Evolutionary conservation across 495 filamentous ascomycete species (phyloP).

Genomic region (Rhypophila decipiens): DNA sequence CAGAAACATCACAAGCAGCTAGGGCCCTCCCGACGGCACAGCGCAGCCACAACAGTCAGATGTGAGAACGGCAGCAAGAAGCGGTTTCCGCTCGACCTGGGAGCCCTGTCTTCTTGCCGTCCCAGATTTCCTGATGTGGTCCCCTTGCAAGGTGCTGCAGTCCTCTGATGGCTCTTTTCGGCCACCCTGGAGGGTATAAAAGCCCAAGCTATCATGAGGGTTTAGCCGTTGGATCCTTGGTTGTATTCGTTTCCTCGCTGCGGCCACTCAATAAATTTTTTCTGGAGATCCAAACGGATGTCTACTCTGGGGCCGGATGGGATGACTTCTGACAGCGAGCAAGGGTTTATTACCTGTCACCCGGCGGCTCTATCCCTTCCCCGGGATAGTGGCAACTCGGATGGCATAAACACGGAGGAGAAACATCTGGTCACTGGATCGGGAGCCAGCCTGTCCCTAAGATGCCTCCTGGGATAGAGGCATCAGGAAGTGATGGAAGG

Average conservation of each 20-base stretch:
- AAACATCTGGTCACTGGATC: constrained; percentile 9
- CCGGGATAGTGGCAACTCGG: constrained; percentile 5
- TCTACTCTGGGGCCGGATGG: constrained; percentile 11
- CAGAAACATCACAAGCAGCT: not conserved
- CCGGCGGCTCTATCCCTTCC: constrained; percentile 10
- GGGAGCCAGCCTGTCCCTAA: constrained; percentile 3
- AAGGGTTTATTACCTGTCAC: constrained; percentile 15
- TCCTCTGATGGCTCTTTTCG: constrained; percentile 12
- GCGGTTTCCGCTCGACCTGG: constrained; percentile 9
- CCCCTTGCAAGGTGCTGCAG: constrained; percentile 16
- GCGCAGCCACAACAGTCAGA: constrained; percentile 3
- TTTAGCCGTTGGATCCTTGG: constrained; percentile 27
- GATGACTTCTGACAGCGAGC: constrained; percentile 11
- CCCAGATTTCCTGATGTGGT: constrained; percentile 19
- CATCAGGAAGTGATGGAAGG: no score
- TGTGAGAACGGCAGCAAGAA: constrained; percentile 11
- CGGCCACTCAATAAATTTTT: constrained; percentile 11
- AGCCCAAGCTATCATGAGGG: constrained; percentile 9
- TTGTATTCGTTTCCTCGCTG: constrained; percentile 14
- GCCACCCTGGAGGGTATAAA: constrained; percentile 21
- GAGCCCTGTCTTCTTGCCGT: constrained; percentile 20
- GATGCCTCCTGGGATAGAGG: no score
- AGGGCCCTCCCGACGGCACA: constrained; percentile 6
- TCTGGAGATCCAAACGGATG: constrained; percentile 15
- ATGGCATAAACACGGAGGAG: constrained; percentile 5